Conservation (phyloP, 495 filamentous ascomycete genomes). For the Annulohypoxylon maeteangense region DNA sequence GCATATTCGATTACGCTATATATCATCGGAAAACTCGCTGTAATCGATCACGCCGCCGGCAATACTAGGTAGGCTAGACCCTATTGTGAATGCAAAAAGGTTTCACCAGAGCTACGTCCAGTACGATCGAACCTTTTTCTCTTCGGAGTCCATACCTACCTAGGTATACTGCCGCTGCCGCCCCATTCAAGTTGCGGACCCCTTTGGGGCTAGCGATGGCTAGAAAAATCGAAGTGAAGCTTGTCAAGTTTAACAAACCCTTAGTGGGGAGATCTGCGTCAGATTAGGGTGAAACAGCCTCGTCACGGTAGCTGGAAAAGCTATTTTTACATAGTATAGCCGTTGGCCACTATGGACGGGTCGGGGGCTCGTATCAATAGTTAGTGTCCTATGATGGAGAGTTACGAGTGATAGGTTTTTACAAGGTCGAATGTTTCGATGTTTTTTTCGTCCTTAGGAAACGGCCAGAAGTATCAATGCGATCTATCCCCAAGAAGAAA, state of each 20-base stretch:
- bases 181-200: constrained; percentile 11
- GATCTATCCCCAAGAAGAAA: not conserved
- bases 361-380: constrained; percentile 2
- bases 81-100: not conserved
- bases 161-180: constrained; percentile 8
- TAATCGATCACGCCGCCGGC: not conserved
- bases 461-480: not conserved
- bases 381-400: not conserved
- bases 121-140: constrained; percentile 13
- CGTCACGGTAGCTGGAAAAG: constrained; percentile 17
- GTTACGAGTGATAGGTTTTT: constrained; percentile 16
- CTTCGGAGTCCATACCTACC: constrained; percentile 19
- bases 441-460: constrained; percentile 2
- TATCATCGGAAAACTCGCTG: constrained; percentile 6
- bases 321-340: constrained; percentile 38
- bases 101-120: constrained; percentile 15
- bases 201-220: not conserved
- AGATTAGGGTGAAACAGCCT: constrained; percentile 34
- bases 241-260: constrained; percentile 6
- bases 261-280: constrained; percentile 23
- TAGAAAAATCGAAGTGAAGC: constrained; percentile 26
- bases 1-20: not conserved
- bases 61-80: not conserved
- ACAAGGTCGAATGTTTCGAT: constrained; percentile 12
- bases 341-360: not conserved